Percentiles rank a stretch among this genome's conserved stretches.
These are phyloP conservation scores for Apophysomyces sp. DNA, from an alignment of 371 early-diverging fungal genomes.

Conservation along the genomic window DNA sequence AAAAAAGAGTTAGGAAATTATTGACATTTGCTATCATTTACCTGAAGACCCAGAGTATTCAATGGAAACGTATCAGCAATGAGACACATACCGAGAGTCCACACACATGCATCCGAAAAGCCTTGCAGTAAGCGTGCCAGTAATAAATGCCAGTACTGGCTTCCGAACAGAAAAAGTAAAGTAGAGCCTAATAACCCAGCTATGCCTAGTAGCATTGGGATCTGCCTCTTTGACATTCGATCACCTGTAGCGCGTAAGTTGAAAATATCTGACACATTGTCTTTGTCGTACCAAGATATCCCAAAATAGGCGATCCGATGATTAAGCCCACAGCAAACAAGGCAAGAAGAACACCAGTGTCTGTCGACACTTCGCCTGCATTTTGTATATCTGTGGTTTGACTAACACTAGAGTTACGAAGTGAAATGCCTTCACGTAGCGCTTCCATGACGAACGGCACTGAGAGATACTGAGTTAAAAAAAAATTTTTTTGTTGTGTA, in stretches of 20 bases:
- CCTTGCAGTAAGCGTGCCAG: slow-evolving; percentile 64
- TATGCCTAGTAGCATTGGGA: slow-evolving; percentile 60
- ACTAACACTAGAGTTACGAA: not conserved
- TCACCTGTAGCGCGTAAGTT: slow-evolving; percentile 13
- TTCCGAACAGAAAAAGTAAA: slow-evolving; percentile 53
- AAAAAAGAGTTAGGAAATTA: not conserved
- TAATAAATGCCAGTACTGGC: slow-evolving; percentile 48
- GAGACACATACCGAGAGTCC: slow-evolving; percentile 52
- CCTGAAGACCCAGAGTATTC: slow-evolving; percentile 48
- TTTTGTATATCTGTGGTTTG: not conserved
- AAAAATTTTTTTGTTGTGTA: not conserved
- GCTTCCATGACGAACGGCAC: slow-evolving; percentile 68
- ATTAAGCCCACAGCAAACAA: slow-evolving; percentile 64
- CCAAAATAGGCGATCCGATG: slow-evolving; percentile 66
- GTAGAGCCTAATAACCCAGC: slow-evolving; percentile 46
- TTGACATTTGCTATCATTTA: not conserved
- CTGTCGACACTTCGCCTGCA: slow-evolving; percentile 41
- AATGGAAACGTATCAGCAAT: slow-evolving; percentile 55
- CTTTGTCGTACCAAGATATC: slow-evolving; percentile 43
- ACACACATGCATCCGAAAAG: slow-evolving; percentile 51
- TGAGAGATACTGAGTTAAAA: not conserved
- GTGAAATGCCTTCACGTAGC: slow-evolving; percentile 21
- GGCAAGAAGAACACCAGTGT: slow-evolving; percentile 71
- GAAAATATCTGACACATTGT: not conserved
- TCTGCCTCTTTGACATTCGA: slow-evolving; percentile 30